Conservation (phyloP, 2,329 filamentous ascomycete genomes). For the Cercospora sp. region DNA sequence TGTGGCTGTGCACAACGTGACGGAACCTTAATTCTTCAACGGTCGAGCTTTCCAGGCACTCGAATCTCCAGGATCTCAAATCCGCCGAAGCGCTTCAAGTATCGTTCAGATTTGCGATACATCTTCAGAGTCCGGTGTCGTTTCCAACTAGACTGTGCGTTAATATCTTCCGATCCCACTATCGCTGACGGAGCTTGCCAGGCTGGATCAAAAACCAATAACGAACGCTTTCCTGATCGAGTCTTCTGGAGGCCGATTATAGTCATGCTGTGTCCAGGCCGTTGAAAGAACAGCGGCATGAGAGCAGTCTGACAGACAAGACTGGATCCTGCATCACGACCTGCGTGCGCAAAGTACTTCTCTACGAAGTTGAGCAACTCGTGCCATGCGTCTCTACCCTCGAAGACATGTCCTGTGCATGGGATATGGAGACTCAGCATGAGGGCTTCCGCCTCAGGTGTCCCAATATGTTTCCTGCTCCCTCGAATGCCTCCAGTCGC, state of each 20-base stretch:
- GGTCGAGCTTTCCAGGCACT: not conserved
- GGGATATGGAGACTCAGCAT: slow-evolving; percentile 66
- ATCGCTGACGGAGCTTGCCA: slow-evolving; percentile 68
- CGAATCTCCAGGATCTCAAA: slow-evolving; percentile 63
- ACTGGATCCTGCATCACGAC: slow-evolving; percentile 54
- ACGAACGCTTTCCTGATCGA: slow-evolving; percentile 61
- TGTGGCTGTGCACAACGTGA: slow-evolving; percentile 5
- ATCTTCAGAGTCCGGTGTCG: slow-evolving; percentile 52
- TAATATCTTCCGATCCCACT: slow-evolving; percentile 45
- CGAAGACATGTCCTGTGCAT: slow-evolving; percentile 54
- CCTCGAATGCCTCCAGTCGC: slow-evolving; percentile 84
- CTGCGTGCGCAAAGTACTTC: slow-evolving; percentile 68
- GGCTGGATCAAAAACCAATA: slow-evolving; percentile 87
- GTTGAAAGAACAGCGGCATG: slow-evolving; percentile 68
- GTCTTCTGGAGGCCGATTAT: slow-evolving; percentile 79
- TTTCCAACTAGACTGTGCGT: slow-evolving; percentile 43
- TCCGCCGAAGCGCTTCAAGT: slow-evolving; percentile 67
- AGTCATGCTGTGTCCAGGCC: slow-evolving; percentile 84
- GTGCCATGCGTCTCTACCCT: slow-evolving; percentile 51
- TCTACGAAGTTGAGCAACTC: slow-evolving; percentile 66
- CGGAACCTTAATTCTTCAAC: not conserved
- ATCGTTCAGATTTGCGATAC: slow-evolving; percentile 69
- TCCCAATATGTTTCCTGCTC: slow-evolving; percentile 95
- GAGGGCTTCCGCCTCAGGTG: slow-evolving; percentile 75
- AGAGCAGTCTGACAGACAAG: not conserved